These are phyloP conservation scores for Talaromyces albobiverticillius DNA, from an alignment of 2,329 filamentous ascomycete species.

Conservation along the genomic window DNA sequence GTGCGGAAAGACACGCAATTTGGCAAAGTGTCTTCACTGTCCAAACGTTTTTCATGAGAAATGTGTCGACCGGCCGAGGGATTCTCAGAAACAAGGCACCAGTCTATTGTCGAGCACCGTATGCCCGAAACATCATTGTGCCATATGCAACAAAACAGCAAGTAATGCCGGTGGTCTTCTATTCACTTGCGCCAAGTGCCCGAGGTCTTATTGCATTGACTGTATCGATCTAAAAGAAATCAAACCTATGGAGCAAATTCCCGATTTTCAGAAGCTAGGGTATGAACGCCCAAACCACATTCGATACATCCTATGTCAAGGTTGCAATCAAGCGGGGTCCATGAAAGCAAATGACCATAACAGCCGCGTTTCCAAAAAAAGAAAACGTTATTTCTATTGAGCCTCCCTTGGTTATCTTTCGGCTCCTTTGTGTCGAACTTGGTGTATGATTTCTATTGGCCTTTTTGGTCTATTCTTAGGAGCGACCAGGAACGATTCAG, in stretches of 20 bases:
- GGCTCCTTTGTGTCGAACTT: not conserved
- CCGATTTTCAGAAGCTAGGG: conserved; percentile 50
- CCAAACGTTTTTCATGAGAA: conserved; percentile 54
- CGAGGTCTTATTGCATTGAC: conserved; percentile 57
- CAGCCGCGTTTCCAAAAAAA: too few species aligned
- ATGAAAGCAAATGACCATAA: too few species aligned
- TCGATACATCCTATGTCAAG: conserved; percentile 47
- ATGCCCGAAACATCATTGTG: conserved; percentile 57
- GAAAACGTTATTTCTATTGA: too few species aligned
- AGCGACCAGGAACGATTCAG: not conserved
- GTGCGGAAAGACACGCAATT: conserved; percentile 1
- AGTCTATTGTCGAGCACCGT: conserved; percentile 33
- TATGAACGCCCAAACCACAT: conserved; percentile 41
- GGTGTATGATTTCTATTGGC: not conserved
- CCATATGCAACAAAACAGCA: conserved; percentile 52
- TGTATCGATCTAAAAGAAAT: conserved; percentile 55
- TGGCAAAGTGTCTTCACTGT: conserved; percentile 37
- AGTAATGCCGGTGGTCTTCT: conserved; percentile 40
- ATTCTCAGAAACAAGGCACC: conserved; percentile 16
- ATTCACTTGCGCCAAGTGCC: conserved; percentile 55
- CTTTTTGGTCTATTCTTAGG: not conserved
- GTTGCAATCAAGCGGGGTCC: too few species aligned
- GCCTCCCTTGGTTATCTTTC: too few species aligned
- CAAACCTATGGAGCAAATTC: conserved; percentile 49
- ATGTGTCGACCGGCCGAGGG: conserved; percentile 42